phyloP scores from a whole-genome alignment of 768 basidiomycete species.

The Amyloporia xantha region DNA sequence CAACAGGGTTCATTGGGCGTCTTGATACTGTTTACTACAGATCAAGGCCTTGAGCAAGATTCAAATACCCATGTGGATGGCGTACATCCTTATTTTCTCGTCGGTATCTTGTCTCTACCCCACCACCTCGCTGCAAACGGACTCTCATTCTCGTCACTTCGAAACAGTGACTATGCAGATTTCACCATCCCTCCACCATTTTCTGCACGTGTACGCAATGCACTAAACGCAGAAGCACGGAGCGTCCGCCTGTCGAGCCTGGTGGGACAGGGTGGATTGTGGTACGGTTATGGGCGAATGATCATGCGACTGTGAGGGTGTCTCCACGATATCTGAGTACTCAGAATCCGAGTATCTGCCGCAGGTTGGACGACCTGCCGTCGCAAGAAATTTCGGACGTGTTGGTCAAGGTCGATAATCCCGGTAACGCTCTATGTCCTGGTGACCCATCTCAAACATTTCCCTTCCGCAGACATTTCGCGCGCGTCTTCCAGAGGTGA shows the following conservation, averaged over 20 bases:
- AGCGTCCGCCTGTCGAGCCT: constrained; percentile 78
- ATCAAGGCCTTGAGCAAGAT: constrained; percentile 72
- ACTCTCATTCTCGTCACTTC: not conserved
- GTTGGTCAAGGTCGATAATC: constrained; percentile 51
- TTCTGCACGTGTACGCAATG: constrained; percentile 70
- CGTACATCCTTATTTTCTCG: constrained; percentile 80
- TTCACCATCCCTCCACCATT: constrained; percentile 81
- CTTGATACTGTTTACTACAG: constrained; percentile 34
- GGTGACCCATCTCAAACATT: too few species aligned
- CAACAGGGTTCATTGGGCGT: not conserved
- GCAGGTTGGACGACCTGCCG: constrained; percentile 71
- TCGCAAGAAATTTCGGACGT: constrained; percentile 65
- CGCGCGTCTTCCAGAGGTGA: constrained; percentile 66
- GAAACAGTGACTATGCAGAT: constrained; percentile 75
- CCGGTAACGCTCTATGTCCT: not conserved
- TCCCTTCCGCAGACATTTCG: constrained; percentile 55
- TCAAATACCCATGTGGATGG: constrained; percentile 88
- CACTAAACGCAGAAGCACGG: constrained; percentile 81
- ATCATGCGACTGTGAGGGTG: constrained; percentile 72
- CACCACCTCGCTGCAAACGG: not conserved
- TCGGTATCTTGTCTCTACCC: constrained; percentile 31
- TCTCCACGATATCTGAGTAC: too few species aligned
- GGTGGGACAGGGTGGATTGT: constrained; percentile 81
- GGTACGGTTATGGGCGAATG: constrained; percentile 89
- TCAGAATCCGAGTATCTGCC: too few species aligned